phyloP scores from a whole-genome alignment of 2,329 filamentous ascomycete genomes.

The Neonectria hederae region DNA sequence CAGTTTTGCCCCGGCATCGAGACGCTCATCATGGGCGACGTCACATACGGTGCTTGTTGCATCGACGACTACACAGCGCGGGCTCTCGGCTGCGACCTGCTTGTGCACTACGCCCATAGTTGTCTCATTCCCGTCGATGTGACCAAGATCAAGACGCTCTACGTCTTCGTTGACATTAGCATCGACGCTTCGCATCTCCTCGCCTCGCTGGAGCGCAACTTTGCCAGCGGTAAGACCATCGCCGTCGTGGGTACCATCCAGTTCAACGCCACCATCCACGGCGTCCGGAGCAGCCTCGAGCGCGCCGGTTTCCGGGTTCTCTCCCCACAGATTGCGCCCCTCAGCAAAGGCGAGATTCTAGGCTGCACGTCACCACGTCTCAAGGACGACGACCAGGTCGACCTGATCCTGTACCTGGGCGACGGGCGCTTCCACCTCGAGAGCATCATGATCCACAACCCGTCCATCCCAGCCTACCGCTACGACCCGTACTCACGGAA shows the following conservation, averaged over 20 bases:
- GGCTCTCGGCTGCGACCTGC: conserved; percentile 90
- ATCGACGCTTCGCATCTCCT: conserved; percentile 92
- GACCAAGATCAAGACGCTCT: conserved; percentile 95
- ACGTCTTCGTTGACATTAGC: conserved; percentile 97
- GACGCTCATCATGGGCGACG: conserved; percentile 98
- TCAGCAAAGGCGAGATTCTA: conserved; percentile 94
- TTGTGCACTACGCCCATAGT: conserved; percentile 97
- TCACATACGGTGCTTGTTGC: conserved; percentile 98
- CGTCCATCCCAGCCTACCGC: conserved; percentile 86
- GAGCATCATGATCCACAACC: conserved; percentile 99
- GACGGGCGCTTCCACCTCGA: conserved; percentile 96
- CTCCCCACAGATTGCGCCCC: conserved; percentile 89
- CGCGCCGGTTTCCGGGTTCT: conserved; percentile 85
- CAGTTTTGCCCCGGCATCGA: conserved; percentile 93
- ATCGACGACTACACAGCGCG: conserved; percentile 98
- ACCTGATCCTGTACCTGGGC: conserved; percentile 87
- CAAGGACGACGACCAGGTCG: conserved; percentile 66
- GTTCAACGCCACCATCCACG: conserved; percentile 97
- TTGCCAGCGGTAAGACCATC: conserved; percentile 83
- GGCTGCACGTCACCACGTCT: conserved; percentile 93
- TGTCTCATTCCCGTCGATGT: conserved; percentile 96
- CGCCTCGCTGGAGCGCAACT: conserved; percentile 88
- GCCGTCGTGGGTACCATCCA: conserved; percentile 97
- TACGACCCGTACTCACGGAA: conserved; percentile 97
- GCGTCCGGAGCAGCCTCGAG: conserved; percentile 79